phyloP scores from a whole-genome alignment of 2,329 filamentous ascomycete species.

The Fusarium redolens region DNA sequence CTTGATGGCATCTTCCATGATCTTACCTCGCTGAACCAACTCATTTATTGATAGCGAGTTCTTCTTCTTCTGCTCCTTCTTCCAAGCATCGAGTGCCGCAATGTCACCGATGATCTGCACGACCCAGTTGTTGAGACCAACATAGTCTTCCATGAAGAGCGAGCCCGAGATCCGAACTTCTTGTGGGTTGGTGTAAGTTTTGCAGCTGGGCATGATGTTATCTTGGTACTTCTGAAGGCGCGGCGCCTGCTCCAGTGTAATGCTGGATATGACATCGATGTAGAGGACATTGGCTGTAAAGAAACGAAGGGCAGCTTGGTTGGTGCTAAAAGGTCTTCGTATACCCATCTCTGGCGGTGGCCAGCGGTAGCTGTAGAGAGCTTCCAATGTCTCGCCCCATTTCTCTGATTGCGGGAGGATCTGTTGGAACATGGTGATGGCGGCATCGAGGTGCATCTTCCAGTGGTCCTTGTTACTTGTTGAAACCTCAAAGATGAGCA shows the following conservation, averaged over 20 bases:
- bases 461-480: constrained; percentile 60
- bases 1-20: constrained; percentile 54
- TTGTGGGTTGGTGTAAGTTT: constrained; percentile 21
- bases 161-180: constrained; percentile 42
- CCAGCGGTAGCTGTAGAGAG: constrained; percentile 49
- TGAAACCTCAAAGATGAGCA: constrained; percentile 64
- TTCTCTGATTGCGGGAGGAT: constrained; percentile 52
- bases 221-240: constrained; percentile 56
- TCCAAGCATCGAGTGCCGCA: constrained; percentile 65
- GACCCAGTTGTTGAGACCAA: constrained; percentile 69
- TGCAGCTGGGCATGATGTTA: constrained; percentile 51
- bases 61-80: constrained; percentile 57
- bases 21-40: constrained; percentile 57
- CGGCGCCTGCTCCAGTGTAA: constrained; percentile 57
- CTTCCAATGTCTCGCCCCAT: constrained; percentile 53
- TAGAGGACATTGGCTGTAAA: constrained; percentile 60
- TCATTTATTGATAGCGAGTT: constrained; percentile 59
- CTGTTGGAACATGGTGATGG: constrained; percentile 61
- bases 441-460: constrained; percentile 63
- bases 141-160: constrained; percentile 61
- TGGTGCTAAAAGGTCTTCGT: constrained; percentile 55
- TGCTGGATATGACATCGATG: constrained; percentile 62
- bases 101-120: constrained; percentile 66
- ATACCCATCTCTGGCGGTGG: constrained; percentile 49
- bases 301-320: constrained; percentile 61